Percentiles rank a stretch among this genome's conserved stretches.
Conservation (phyloP, 2,329 filamentous ascomycete genomes). For the Helicocarpus griseus region DNA sequence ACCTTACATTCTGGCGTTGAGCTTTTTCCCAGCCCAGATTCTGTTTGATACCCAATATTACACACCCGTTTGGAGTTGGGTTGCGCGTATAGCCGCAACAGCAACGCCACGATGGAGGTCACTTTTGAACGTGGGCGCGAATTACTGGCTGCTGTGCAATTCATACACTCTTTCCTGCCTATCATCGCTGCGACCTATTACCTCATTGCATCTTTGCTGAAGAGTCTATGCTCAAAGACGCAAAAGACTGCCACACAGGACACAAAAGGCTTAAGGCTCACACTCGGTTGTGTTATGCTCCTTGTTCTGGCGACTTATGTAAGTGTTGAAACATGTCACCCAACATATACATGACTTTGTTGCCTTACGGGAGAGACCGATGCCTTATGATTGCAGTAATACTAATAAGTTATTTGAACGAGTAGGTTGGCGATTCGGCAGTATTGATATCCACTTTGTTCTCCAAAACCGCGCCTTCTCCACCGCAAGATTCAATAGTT, state of each 20-base stretch:
- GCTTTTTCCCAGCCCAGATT: not conserved
- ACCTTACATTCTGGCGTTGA: not conserved
- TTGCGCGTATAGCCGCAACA: not conserved
- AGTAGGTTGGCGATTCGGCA: slow-evolving; percentile 13
- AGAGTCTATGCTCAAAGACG: slow-evolving; percentile 45
- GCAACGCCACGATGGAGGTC: slow-evolving; percentile 2
- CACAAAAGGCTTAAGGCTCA: slow-evolving; percentile 32
- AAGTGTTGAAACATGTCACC: slow-evolving; percentile 11
- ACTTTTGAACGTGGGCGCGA: not conserved
- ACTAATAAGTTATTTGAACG: not conserved
- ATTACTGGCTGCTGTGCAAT: slow-evolving; percentile 4
- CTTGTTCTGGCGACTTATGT: slow-evolving; percentile 33
- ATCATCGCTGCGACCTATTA: slow-evolving; percentile 50
- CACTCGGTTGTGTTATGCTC: slow-evolving; percentile 34
- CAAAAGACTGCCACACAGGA: slow-evolving; percentile 26
- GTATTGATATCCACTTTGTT: slow-evolving; percentile 9
- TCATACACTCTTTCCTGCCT: slow-evolving; percentile 27
- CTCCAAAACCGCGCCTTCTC: slow-evolving; percentile 1
- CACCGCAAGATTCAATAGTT: slow-evolving; percentile 9
- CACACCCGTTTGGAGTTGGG: not conserved
- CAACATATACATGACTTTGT: not conserved
- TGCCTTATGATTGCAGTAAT: not conserved
- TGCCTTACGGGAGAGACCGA: not conserved
- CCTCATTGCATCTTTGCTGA: slow-evolving; percentile 39
- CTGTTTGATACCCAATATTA: not conserved